phyloP scores from a whole-genome alignment of 192 early-diverging fungal species.

The Phlyctochytrium bullatum region DNA sequence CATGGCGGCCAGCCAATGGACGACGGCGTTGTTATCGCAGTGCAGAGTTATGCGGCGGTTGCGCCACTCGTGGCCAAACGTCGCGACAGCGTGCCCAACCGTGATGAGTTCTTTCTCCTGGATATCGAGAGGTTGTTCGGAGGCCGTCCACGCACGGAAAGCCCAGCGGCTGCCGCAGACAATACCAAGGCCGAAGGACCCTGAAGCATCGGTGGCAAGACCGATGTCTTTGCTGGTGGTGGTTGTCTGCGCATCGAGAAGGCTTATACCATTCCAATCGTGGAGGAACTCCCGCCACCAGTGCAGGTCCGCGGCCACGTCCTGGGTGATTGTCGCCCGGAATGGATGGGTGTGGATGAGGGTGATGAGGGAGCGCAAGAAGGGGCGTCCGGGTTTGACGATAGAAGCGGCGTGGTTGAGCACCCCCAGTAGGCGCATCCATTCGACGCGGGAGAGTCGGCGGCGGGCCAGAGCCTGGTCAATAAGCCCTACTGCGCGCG shows the following conservation, averaged over 20 bases:
- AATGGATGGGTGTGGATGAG: no score
- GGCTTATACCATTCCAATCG: conserved; percentile 3
- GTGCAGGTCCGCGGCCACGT: conserved; percentile 2
- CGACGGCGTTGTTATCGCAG: conserved; percentile 3
- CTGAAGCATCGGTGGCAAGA: not conserved
- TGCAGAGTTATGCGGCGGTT: not conserved
- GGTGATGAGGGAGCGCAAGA: no score
- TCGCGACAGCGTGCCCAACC: conserved; percentile 1
- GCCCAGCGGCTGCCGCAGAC: not conserved
- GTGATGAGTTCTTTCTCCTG: conserved; percentile 6
- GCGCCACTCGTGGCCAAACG: not conserved
- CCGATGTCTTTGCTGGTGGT: not conserved
- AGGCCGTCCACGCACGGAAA: no score
- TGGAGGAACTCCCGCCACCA: conserved; percentile 12
- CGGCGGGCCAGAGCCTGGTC: no score
- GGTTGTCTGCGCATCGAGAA: not conserved
- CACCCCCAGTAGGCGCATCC: no score
- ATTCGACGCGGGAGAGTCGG: no score
- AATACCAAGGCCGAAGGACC: not conserved
- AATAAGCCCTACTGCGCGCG: not conserved
- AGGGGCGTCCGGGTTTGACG: no score
- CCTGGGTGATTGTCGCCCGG: no score
- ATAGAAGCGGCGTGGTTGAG: no score
- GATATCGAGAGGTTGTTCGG: not conserved
- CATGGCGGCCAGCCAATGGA: not conserved